Evolutionary conservation across 169 alveolate species (phyloP), one percentile per base, ranked within the genome.

Genomic region (Haemoproteus tartakovskyi): DNA sequence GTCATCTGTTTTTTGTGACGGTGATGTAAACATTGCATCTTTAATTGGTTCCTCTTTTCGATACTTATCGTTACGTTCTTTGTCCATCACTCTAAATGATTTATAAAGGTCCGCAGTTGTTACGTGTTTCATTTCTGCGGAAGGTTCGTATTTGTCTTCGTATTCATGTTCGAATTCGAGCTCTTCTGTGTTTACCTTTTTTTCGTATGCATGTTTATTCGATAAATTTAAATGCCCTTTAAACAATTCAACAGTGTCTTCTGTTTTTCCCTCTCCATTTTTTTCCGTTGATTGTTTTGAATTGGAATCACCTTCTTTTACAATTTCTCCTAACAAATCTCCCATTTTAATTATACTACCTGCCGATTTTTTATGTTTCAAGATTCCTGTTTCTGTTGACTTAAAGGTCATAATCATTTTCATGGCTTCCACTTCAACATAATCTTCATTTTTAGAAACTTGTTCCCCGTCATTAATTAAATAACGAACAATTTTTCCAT

Each of bases 341-440:
- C 92, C 91, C 0, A 85, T 62, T 62, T 89, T 86, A 19, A 89
- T 79, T 2, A 87, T 80, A 22, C 89, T 86, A 0, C 94, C 94
- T 45, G 84, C 91, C 0, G 94, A 82, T 83, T 78, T 74, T 22
- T 84, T 80, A 78, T 86, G 92, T 33, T 64, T 86, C 43, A 90
- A 51, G 41, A 64, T 81, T 4, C 94, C 94, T 0, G 78, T 81
- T 38, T 87, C 89, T 12, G 91, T 85, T 27, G 90, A 79, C 14
- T 85, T 79, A 47, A 90, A 80, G 2, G 90, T 84, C 89, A 90
- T 84, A 60, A 87, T 78, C 90, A 90, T 90, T 83, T 90, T 90
- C 95, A 90, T 90, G 14, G 91, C 91, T 62, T 90, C 95, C 2
- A 90, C 89, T 62, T 90, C 94, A 11, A 82, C 90, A 41, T 78